These are phyloP conservation scores for Gossypium sturtianum DNA, from an alignment of 345 rosid genomes.

Conservation along the genomic window DNA sequence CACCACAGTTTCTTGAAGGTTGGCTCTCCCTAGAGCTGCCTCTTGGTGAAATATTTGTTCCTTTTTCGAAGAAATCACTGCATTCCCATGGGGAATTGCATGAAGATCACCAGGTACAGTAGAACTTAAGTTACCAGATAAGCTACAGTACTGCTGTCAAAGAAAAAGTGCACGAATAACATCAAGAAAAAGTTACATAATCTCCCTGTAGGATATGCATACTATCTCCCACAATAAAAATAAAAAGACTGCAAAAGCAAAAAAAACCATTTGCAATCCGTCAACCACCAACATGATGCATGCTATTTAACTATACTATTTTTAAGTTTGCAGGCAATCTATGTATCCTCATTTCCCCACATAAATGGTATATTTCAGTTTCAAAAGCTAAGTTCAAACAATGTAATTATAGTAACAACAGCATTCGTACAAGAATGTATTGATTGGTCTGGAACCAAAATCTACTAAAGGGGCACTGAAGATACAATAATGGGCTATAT, in stretches of 20 bases:
- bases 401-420: not conserved
- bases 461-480: not conserved
- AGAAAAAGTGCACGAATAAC: not conserved
- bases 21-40: constrained; percentile 20
- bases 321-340: not conserved
- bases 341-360: not conserved
- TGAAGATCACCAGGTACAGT: constrained; percentile 24
- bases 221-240: not conserved
- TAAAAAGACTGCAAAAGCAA: not conserved
- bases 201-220: not conserved
- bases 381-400: not conserved
- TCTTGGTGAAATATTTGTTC: constrained; percentile 22
- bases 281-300: not conserved
- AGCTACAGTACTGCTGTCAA: constrained; percentile 44
- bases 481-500: not conserved
- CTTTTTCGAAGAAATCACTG: constrained; percentile 26
- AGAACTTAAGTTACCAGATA: constrained; percentile 25
- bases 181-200: not conserved
- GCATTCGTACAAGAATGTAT: not conserved
- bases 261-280: not conserved
- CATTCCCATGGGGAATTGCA: constrained; percentile 25
- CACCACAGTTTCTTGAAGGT: constrained; percentile 30
- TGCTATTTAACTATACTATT: not conserved
- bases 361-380: not conserved
- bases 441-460: not conserved